phyloP scores from a whole-genome alignment of 2,329 filamentous ascomycete species.

The Lachnellula hyalina region DNA sequence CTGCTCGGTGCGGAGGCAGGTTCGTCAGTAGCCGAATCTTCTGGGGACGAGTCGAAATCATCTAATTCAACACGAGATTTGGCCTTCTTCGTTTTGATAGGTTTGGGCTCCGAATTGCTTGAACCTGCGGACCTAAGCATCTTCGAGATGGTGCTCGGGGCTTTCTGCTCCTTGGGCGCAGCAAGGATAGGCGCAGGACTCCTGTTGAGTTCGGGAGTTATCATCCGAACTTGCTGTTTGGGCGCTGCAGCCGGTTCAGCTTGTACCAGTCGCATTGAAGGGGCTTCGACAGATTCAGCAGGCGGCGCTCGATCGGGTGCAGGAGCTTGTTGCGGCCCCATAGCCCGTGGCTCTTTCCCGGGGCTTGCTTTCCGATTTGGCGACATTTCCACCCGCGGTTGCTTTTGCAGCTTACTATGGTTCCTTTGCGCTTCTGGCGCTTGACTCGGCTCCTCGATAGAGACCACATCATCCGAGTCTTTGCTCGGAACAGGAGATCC shows the following conservation, averaged over 20 bases:
- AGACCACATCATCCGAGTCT: conserved; percentile 28
- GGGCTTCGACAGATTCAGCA: conserved; percentile 22
- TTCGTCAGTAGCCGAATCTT: conserved; percentile 33
- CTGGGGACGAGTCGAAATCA: conserved; percentile 54
- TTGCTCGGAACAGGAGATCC: conserved; percentile 29
- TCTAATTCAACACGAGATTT: conserved; percentile 63
- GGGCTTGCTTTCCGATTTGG: conserved; percentile 20
- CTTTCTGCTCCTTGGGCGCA: conserved; percentile 39
- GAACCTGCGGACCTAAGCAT: conserved; percentile 37
- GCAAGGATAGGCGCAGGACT: conserved; percentile 32
- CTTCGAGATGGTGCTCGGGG: conserved; percentile 37
- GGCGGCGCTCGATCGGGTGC: conserved; percentile 24
- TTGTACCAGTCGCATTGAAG: conserved; percentile 30
- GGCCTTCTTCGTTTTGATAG: conserved; percentile 52
- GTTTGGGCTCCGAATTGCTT: conserved; percentile 43
- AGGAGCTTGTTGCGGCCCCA: conserved; percentile 23
- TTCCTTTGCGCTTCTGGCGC: conserved; percentile 44
- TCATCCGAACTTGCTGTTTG: conserved; percentile 28
- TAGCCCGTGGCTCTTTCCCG: conserved; percentile 17
- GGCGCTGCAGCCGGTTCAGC: conserved; percentile 20
- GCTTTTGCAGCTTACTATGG: conserved; percentile 67
- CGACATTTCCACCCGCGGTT: conserved; percentile 33
- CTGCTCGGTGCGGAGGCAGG: conserved; percentile 18
- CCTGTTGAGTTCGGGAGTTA: conserved; percentile 34
- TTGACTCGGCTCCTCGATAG: conserved; percentile 23